phyloP scores from a whole-genome alignment of 768 basidiomycete genomes.

The Termitomyces titanicus region DNA sequence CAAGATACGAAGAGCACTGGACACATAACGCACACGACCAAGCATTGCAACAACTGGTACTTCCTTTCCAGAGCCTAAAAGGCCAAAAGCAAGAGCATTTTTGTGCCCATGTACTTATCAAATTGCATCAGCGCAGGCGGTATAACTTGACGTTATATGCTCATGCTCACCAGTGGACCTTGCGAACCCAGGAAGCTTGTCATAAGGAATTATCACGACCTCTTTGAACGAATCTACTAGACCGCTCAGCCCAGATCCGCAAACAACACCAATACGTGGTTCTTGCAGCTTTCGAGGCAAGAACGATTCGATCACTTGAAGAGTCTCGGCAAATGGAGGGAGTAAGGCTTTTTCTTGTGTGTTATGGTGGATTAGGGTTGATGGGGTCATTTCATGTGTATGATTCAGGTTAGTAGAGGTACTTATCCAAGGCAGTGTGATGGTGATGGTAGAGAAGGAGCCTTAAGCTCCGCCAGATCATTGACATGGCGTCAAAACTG shows the following conservation, averaged over 20 bases:
- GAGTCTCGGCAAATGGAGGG: constrained; percentile 21
- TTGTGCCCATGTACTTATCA: constrained; percentile 81
- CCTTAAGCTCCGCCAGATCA: too few relatives aligned
- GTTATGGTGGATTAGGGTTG: background rate
- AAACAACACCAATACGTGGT: constrained; percentile 79
- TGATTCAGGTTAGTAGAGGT: background rate
- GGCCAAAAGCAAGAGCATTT: constrained; percentile 77
- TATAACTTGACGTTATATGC: too few relatives aligned
- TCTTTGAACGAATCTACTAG: constrained; percentile 61
- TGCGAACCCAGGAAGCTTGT: constrained; percentile 67
- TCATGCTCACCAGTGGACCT: constrained; percentile 68
- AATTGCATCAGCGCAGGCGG: background rate
- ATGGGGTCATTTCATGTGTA: background rate
- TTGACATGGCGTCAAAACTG: too few relatives aligned
- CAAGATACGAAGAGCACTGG: too few relatives aligned
- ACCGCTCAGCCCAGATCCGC: constrained; percentile 82
- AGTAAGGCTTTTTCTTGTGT: background rate
- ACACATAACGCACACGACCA: constrained; percentile 57
- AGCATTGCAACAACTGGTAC: constrained; percentile 88
- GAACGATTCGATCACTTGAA: constrained; percentile 27
- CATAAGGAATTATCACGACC: constrained; percentile 60
- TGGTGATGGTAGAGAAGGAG: too few relatives aligned
- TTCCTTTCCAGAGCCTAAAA: constrained; percentile 57
- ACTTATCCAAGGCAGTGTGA: too few relatives aligned
- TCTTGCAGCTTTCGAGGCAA: constrained; percentile 32